Base-by-base conservation (phyloP, 768 basidiomycete genomes). In the Rhizopogon vesiculosus region DNA sequence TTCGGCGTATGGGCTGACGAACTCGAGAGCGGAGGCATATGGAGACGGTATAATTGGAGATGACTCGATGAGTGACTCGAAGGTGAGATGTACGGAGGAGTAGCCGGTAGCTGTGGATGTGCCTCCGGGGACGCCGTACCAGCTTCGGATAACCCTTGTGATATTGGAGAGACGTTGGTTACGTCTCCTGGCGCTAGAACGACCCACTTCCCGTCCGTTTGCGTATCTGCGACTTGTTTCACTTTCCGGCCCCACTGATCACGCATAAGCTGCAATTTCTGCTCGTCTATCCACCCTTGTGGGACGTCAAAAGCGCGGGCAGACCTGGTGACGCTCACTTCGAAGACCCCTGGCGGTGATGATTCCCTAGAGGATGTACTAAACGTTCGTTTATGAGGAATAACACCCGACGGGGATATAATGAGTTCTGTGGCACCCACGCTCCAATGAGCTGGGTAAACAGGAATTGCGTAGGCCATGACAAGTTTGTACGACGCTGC, bases 191-290 rank as follows among this genome's bases (percentile, higher is more conserved):
- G 83, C 13, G 86, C 89, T 46, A 91, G 76, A 12, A 92, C 85
- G 55, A 81, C 84, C 87, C 89, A 93, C 76, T 89, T 91, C 8
- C 91, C 91, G 64, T 92, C 91, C 5, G 91, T 89, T 62, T 89
- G 85, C 15, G 80, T 85, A 61, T 84, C 86, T n/a, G 85, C 81
- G 31, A 93, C 84, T 12, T 76, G 73, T 43, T 74, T 72, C 18
- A 92, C 79, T 67, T 89, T 91, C 55, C 89, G 86, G 29, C 79
- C 77, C 86, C 89, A 91, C 59, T 92, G 91, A 60, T 87, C 85
- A 38, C 82, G 82, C 75, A 90, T 82, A 22, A 68, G 59, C 28
- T 75, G 76, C 41, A 91, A 71, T 66, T 85, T 84, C 49, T 75
- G 65, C 51, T 83, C 81, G 66, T 91, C 85, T 51, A 91, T 76